Conservation (phyloP, 129 eudicot genomes). For the Heracleum sosnowskyi region DNA sequence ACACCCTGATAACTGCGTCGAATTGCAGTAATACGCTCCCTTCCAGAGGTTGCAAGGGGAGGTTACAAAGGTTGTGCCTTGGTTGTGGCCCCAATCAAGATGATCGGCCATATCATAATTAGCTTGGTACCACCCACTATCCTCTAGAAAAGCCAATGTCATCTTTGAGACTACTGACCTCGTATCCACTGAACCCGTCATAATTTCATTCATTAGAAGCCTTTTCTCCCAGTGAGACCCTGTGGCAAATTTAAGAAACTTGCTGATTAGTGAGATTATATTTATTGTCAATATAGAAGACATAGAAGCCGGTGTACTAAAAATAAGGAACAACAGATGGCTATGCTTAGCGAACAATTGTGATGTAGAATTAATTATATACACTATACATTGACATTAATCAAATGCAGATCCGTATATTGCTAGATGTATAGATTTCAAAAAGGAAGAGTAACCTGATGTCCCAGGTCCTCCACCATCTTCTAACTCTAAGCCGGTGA, state of each 20-base stretch:
- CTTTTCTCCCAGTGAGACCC: conserved; percentile 99
- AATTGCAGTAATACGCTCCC: conserved; percentile 90
- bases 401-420: neutral
- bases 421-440: neutral
- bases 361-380: neutral
- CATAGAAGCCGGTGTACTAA: neutral
- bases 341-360: neutral
- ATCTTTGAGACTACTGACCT: conserved; percentile 91
- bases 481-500: conserved; percentile 94
- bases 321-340: too few species aligned
- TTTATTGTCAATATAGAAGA: neutral
- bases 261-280: neutral
- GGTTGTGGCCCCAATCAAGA: conserved; percentile 93
- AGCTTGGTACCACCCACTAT: conserved; percentile 95
- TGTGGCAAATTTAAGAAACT: conserved; percentile 19
- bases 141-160: conserved; percentile 92
- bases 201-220: conserved; percentile 95
- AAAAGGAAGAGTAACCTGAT: conserved; percentile 47
- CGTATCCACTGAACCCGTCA: conserved; percentile 99
- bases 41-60: conserved; percentile 89
- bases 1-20: conserved; percentile 89
- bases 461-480: conserved; percentile 99
- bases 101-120: conserved; percentile 89
- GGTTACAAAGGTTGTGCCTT: conserved; percentile 85
- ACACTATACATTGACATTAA: too few species aligned